A percentile compares a stretch with the other conserved stretches of the same genome.
Evolutionary conservation across 2,329 filamentous ascomycete genomes (phyloP).

Genomic region (Sporothrix globosa): DNA sequence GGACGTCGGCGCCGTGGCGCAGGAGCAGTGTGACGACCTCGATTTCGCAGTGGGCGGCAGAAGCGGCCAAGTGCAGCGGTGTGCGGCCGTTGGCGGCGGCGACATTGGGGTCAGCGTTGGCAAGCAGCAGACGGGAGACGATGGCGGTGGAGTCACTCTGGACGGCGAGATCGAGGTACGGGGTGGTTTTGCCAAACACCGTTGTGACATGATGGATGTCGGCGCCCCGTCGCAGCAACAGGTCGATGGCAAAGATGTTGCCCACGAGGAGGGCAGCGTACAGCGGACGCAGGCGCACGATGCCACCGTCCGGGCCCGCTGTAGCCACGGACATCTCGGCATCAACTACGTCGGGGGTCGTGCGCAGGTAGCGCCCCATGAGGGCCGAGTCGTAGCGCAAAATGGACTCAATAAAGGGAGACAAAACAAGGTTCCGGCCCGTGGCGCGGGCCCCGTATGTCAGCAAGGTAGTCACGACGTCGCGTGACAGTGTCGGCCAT

Average conservation of each 20-base stretch:
- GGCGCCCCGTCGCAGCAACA: constrained; percentile 17
- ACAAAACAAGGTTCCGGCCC: not conserved
- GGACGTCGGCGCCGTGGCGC: constrained; percentile 52
- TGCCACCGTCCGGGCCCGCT: not conserved
- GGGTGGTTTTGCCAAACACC: not conserved
- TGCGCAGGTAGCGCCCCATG: constrained; percentile 2
- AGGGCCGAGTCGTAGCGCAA: not conserved
- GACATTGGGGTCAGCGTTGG: constrained; percentile 57
- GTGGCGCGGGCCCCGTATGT: constrained; percentile 27
- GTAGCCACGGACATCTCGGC: constrained; percentile 18
- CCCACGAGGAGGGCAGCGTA: constrained; percentile 26
- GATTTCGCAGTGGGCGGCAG: constrained; percentile 45
- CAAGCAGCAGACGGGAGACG: constrained; percentile 44
- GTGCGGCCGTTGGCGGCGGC: constrained; percentile 52
- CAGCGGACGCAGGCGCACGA: constrained; percentile 21
- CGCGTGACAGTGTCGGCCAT: not conserved
- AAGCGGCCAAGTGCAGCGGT: constrained; percentile 54
- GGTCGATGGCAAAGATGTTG: constrained; percentile 26
- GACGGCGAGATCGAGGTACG: constrained; percentile 23
- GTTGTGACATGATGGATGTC: constrained; percentile 19
- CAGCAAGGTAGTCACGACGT: constrained; percentile 12
- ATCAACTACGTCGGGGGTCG: constrained; percentile 11
- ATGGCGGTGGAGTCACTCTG: constrained; percentile 9
- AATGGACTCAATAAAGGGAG: constrained; percentile 23
- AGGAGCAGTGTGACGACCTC: constrained; percentile 54